Evolutionary conservation across 352 stramenopile species (phyloP), one percentile per base, ranked within the genome.

Genomic region (Globisporangium irregulare): DNA sequence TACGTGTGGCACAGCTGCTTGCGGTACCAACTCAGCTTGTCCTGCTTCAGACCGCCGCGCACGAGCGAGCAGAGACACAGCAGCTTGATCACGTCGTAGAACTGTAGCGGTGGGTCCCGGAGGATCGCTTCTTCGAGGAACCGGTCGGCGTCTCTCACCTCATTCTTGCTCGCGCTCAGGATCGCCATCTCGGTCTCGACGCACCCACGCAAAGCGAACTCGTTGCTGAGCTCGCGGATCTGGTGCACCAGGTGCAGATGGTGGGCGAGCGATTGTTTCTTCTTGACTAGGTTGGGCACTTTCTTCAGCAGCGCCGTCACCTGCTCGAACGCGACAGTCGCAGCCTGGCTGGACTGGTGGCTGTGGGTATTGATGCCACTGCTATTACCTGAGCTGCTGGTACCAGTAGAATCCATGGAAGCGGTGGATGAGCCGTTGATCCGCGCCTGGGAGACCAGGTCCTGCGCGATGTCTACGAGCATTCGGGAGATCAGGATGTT

Each of bases 1-100:
- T 94, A 94, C n/a, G 81, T 91, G 58, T 96, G 86, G 53, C 86
- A 93, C 18, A 96, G 73, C 56, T 94, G 86, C 43, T 85, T 77
- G 15, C 85, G 81, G 67, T 90, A 90, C 81, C 80, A 90, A 20
- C 76, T 70, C 9, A 95, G 67, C 3, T 69, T 75, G 32, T 89
- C 80, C 4, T 70, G 71, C 29, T 90, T 88, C 25, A 93, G 70
- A 2, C 87, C 87, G 5, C 84, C 85, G 3, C 80, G 74, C 20
- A 92, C 82, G 32, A 94, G 79, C 60, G 84, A 93, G 25, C 85
- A 80, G 34, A 96, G 70, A 54, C 87, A 96, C 2, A 93, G 67
- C 12, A 96, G 77, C 60, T 91, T 90, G 25, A 94, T 67, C 38
- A 90, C 80, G 43, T 94, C 88, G 59, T 89, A 85, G 54, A 89